These are phyloP conservation scores for Neurospora crassa DNA, from an alignment of 2,329 filamentous ascomycete genomes.

Conservation along the genomic window DNA sequence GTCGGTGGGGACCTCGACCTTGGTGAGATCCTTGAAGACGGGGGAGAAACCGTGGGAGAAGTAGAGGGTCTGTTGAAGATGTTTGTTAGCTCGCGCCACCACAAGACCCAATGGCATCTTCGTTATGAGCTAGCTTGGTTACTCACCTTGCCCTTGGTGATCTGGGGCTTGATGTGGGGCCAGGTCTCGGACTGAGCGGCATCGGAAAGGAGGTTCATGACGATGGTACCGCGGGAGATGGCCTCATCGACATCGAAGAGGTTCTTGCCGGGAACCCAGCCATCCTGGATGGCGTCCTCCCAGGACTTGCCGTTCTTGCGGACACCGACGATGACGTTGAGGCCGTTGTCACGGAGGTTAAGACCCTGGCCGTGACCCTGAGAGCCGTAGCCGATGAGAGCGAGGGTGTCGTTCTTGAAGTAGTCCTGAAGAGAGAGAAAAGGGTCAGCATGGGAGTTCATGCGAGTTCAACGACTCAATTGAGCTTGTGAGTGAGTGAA, in stretches of 20 bases:
- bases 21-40: conserved; percentile 99
- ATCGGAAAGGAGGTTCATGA: conserved; percentile 99
- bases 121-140: conserved; percentile 5
- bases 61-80: conserved; percentile 72
- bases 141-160: conserved; percentile 93
- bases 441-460: neutral
- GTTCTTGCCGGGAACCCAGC: conserved; percentile 98
- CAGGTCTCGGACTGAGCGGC: conserved; percentile 98
- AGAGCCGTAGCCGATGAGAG: conserved; percentile 95
- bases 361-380: conserved; percentile 99
- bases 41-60: conserved; percentile 99
- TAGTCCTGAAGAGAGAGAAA: conserved; percentile 56
- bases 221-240: conserved; percentile 82
- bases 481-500: conserved; percentile 3
- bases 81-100: neutral
- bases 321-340: conserved; percentile 98
- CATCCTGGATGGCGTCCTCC: conserved; percentile 94
- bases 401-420: conserved; percentile 99
- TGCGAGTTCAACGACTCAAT: neutral
- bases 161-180: conserved; percentile 94
- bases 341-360: conserved; percentile 98
- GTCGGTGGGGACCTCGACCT: conserved; percentile 91
- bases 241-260: conserved; percentile 97
- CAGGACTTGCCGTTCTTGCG: conserved; percentile 97
- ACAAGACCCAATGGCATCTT: conserved; percentile 2